Base-by-base conservation (phyloP, 495 filamentous ascomycete genomes). In the Penicillium malachiteum region DNA sequence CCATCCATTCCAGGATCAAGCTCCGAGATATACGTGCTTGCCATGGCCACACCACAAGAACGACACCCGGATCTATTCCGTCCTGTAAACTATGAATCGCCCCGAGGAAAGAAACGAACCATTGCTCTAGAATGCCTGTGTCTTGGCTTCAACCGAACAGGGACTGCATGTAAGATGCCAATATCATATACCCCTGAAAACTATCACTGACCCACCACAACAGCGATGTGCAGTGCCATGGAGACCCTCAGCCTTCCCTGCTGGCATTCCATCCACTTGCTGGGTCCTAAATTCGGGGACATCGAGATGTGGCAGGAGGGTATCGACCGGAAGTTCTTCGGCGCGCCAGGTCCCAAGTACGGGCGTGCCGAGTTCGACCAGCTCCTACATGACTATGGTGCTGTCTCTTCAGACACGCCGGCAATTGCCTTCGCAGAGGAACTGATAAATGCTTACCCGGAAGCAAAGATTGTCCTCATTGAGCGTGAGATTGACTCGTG, bases 381-480 rank as follows among this genome's bases (percentile, higher is more conserved):
- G 33, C 56, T 58, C 1, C 56, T 58, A 0, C 55, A 53, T 30
- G 42, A 42, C 18, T 48, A 21, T 33, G 49, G 50, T 0, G 56
- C 56, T 8, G 42, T 58, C 1, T 75, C 72, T 57, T 49, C 47
- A 9, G 82, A 85, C 60, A 73, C 74, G 59, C 81, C 81, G 0
- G 78, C 78, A 18, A 69, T 70, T n/a, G 66, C 70, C 14, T 84
- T 84, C 57, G 72, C 75, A 31, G 68, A 76, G 40, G 81, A 84
- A 54, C 68, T 86, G 4, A 77, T 81, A n/a, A 69, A 76, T 17
- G 76, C 79, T 5, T 86, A 86, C 53, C 81, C 83, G 0, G 74
- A 84, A 7, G 82, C 83, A 37, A 84, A 83, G 54, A 75, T 84
- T 13, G 68, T 86, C 17, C 66, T 86, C 12, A 79, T 77, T 0